phyloP scores from a whole-genome alignment of 805 yeast genomes.

The Tetrapisispora namnaoensis region DNA sequence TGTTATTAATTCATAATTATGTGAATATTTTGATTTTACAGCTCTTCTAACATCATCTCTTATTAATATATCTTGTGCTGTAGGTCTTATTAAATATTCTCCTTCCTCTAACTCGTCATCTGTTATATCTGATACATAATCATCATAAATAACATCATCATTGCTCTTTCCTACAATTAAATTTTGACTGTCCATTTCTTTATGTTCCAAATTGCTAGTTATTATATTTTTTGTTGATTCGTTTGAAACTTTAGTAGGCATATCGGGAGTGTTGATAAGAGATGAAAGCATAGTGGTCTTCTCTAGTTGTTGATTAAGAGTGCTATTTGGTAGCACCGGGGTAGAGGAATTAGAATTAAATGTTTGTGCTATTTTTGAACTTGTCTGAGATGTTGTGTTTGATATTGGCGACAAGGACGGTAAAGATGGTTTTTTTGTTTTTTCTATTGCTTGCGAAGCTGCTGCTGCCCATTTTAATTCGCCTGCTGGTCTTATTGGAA shows the following conservation, averaged over 20 bases:
- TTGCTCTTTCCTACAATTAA: neutral
- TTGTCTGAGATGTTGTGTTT: slow-evolving; percentile 9
- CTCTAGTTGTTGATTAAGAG: slow-evolving; percentile 8
- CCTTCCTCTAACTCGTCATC: slow-evolving; percentile 20
- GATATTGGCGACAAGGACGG: neutral
- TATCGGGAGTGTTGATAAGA: neutral
- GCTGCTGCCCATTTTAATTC: slow-evolving; percentile 49
- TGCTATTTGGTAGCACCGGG: slow-evolving; percentile 13
- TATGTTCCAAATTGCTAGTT: neutral
- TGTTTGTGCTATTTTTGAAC: slow-evolving; percentile 8
- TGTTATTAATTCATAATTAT: slow-evolving; percentile 15
- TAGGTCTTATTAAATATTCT: slow-evolving; percentile 3
- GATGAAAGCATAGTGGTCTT: slow-evolving; percentile 4
- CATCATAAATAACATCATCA: neutral
- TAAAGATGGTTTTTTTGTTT: slow-evolving; percentile 13
- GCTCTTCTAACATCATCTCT: slow-evolving; percentile 6
- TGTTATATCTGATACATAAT: slow-evolving; percentile 15
- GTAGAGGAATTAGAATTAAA: slow-evolving; percentile 8
- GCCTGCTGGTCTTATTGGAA: slow-evolving; percentile 45
- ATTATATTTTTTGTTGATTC: neutral
- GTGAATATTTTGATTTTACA: slow-evolving; percentile 9
- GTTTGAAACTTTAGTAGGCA: neutral
- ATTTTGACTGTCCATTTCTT: neutral
- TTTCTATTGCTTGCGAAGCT: slow-evolving; percentile 33
- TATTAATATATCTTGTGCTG: slow-evolving; percentile 6